phyloP scores from a whole-genome alignment of 371 early-diverging fungal genomes.

The Funneliformis caledonium region DNA sequence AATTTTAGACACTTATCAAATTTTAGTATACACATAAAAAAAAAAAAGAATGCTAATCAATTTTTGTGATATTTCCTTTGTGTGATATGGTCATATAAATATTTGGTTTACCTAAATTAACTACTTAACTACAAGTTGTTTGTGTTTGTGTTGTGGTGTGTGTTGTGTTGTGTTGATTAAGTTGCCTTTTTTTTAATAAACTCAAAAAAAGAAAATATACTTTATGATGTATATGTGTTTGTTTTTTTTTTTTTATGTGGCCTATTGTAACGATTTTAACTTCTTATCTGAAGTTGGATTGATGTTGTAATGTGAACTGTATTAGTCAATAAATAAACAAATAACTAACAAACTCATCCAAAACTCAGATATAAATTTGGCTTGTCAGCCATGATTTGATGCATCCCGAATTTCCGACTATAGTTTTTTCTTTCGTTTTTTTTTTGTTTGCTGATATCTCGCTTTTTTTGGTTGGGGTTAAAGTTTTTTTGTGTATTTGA shows the following conservation, averaged over 20 bases:
- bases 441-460: not conserved
- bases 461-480: not conserved
- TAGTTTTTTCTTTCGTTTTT: not conserved
- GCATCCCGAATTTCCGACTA: constrained; percentile 20
- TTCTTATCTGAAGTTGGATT: constrained; percentile 5
- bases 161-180: no score
- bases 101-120: no score
- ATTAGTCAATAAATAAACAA: constrained; percentile 32
- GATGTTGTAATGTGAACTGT: not conserved
- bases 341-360: constrained; percentile 6
- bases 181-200: not conserved
- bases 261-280: not conserved
- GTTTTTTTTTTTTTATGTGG: constrained; percentile 12
- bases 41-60: no score
- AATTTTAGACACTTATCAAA: no score
- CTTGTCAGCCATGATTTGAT: constrained; percentile 4
- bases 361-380: constrained; percentile 2
- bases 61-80: no score
- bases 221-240: not conserved
- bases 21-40: no score
- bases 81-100: no score
- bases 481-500: no score
- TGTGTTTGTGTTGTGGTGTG: no score
- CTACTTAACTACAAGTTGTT: no score
- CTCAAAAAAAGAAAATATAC: not conserved